These are phyloP conservation scores for Pyrenochaeta sp. DNA, from an alignment of 2,329 filamentous ascomycete species.

Conservation along the genomic window DNA sequence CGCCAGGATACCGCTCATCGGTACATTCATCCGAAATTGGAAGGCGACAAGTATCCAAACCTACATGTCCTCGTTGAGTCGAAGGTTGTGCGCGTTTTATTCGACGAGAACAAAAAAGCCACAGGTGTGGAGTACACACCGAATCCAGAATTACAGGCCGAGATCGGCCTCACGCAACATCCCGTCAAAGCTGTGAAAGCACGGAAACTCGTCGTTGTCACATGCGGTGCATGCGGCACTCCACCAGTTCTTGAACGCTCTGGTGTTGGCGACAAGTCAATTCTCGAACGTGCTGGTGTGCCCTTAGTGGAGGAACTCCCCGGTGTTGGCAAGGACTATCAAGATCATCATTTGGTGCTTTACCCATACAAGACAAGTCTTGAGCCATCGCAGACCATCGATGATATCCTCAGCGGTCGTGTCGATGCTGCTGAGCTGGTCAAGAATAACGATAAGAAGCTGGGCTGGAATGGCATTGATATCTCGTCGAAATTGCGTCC, in stretches of 20 bases:
- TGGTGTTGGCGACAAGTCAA: constrained; percentile 63
- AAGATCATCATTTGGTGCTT: constrained; percentile 67
- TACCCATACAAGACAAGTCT: constrained; percentile 63
- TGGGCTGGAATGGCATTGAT: constrained; percentile 68
- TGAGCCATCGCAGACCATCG: constrained; percentile 60
- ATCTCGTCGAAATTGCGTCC: constrained; percentile 66
- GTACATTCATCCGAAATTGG: constrained; percentile 63
- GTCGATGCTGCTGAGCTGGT: constrained; percentile 58
- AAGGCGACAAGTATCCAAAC: constrained; percentile 62
- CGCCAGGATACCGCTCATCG: constrained; percentile 67
- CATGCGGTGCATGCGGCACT: constrained; percentile 62
- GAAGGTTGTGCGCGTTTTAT: constrained; percentile 64
- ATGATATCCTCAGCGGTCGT: constrained; percentile 61
- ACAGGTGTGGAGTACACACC: constrained; percentile 67
- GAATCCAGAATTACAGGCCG: constrained; percentile 52
- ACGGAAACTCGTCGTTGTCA: constrained; percentile 63
- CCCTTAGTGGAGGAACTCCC: constrained; percentile 63
- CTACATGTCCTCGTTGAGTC: constrained; percentile 67
- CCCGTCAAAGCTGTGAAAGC: constrained; percentile 57
- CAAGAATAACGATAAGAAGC: constrained; percentile 56
- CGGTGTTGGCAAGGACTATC: constrained; percentile 70
- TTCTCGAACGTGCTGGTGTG: constrained; percentile 63
- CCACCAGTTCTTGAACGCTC: constrained; percentile 69
- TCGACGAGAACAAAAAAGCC: constrained; percentile 63
- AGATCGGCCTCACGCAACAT: constrained; percentile 40